A percentile compares a stretch with the other conserved stretches of the same genome.
Conservation (phyloP, 2,329 filamentous ascomycete species). For the Zasmidium citrigriseum region DNA sequence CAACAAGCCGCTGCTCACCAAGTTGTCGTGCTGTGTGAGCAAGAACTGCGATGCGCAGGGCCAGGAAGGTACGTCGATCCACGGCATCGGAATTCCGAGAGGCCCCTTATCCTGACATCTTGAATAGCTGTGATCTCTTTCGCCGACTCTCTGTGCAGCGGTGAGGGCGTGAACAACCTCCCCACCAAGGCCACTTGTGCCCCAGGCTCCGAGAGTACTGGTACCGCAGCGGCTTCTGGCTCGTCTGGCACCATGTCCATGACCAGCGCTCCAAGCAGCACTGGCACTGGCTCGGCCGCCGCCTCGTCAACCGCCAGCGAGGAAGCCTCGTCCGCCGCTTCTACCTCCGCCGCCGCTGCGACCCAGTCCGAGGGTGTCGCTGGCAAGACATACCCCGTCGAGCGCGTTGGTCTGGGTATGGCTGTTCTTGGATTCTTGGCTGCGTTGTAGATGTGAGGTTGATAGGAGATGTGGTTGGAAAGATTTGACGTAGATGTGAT, state of each 20-base stretch:
- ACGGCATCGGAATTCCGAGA: not conserved
- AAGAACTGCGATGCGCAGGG: slow-evolving; percentile 36
- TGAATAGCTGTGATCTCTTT: slow-evolving; percentile 43
- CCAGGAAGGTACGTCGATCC: slow-evolving; percentile 33
- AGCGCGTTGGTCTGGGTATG: slow-evolving; percentile 5
- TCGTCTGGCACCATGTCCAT: slow-evolving; percentile 6
- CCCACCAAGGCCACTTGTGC: slow-evolving; percentile 42
- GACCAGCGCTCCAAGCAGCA: not conserved
- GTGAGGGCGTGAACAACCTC: slow-evolving; percentile 40
- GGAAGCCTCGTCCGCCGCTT: not conserved
- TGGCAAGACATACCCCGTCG: slow-evolving; percentile 5
- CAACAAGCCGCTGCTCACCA: slow-evolving; percentile 37
- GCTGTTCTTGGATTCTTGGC: slow-evolving; percentile 8
- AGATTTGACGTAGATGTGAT: too few species aligned
- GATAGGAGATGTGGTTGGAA: not conserved
- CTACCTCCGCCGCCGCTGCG: slow-evolving; percentile 2
- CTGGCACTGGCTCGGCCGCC: not conserved
- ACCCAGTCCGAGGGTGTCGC: not conserved
- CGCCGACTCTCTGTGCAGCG: slow-evolving; percentile 43
- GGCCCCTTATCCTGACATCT: not conserved
- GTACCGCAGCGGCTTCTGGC: slow-evolving; percentile 11
- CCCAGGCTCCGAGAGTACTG: slow-evolving; percentile 20
- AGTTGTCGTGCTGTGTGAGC: slow-evolving; percentile 45
- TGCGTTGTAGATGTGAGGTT: not conserved
- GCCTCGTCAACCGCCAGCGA: not conserved